A percentile compares a stretch with the other conserved stretches of the same genome.
Conservation (phyloP, 2,329 filamentous ascomycete species). For the Remersonia thermophila region DNA sequence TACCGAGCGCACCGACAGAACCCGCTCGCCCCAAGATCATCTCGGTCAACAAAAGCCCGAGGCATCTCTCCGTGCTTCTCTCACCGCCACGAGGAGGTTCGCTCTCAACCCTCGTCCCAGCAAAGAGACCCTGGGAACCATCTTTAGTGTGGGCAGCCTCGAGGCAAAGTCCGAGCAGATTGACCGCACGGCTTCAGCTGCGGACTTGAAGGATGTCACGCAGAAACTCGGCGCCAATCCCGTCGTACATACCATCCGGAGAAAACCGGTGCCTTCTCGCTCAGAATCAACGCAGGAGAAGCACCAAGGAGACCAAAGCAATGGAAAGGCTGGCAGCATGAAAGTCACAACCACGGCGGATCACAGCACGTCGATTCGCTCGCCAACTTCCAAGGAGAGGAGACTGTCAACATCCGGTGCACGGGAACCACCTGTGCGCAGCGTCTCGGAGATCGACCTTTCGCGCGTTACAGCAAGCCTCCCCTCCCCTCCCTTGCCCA, state of each 20-base stretch:
- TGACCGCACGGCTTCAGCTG: background rate
- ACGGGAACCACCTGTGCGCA: too few relatives aligned
- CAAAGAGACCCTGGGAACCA: constrained; percentile 36
- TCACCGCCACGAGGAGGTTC: constrained; percentile 26
- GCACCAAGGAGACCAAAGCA: background rate
- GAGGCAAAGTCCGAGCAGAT: constrained; percentile 18
- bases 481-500: constrained; percentile 16
- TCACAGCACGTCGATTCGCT: background rate
- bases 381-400: constrained; percentile 11
- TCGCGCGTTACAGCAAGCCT: constrained; percentile 1
- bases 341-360: background rate
- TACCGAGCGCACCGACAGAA: constrained; percentile 13
- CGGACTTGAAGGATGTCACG: constrained; percentile 9
- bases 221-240: too few relatives aligned
- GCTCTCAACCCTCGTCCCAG: constrained; percentile 29
- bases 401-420: background rate
- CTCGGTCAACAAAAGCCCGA: too few relatives aligned
- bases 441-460: constrained; percentile 4
- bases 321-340: constrained; percentile 3
- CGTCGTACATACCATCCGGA: constrained; percentile 18
- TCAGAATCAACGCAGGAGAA: constrained; percentile 6
- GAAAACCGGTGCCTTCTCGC: constrained; percentile 21
- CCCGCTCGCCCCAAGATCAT: too few relatives aligned
- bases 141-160: constrained; percentile 37
- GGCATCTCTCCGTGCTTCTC: too few relatives aligned